phyloP scores from a whole-genome alignment of 148 eudicot genomes.

The Euryodendron excelsum region DNA sequence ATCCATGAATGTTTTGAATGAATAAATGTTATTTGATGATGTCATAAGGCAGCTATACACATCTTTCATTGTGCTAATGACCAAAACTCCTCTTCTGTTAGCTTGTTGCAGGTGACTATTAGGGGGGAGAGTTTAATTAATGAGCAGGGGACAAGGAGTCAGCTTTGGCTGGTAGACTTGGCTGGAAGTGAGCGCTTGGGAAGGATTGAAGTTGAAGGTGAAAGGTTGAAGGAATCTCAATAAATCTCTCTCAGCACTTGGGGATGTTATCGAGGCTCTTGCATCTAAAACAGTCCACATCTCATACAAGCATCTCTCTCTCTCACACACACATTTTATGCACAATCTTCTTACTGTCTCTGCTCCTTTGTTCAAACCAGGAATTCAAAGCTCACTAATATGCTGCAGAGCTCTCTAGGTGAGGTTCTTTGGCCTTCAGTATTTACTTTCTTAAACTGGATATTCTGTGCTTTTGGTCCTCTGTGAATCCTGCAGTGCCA shows the following conservation, averaged over 20 bases:
- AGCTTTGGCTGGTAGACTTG: slow-evolving; percentile 95
- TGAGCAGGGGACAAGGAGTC: slow-evolving; percentile 79
- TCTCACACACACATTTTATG: slow-evolving; percentile 1
- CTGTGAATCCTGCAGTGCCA: no score
- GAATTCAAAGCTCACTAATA: slow-evolving; percentile 94
- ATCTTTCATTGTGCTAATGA: background rate
- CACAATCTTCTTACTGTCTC: slow-evolving; percentile 7
- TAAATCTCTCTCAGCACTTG: slow-evolving; percentile 89
- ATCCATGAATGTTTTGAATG: no score
- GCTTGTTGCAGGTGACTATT: slow-evolving; percentile 83
- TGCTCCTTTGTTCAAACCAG: slow-evolving; percentile 36
- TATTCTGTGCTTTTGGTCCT: no score
- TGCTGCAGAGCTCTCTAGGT: slow-evolving; percentile 97
- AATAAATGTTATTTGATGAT: no score
- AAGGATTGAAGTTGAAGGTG: slow-evolving; percentile 92
- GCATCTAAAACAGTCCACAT: slow-evolving; percentile 86
- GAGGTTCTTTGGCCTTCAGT: slow-evolving; percentile 17
- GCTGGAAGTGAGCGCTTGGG: slow-evolving; percentile 98
- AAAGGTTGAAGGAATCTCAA: slow-evolving; percentile 95
- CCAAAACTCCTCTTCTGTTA: slow-evolving; percentile 27
- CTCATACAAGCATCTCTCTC: slow-evolving; percentile 62
- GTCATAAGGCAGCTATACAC: no score
- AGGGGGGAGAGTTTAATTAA: slow-evolving; percentile 63
- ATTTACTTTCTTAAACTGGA: no score
- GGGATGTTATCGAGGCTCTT: slow-evolving; percentile 93